Evolutionary conservation across 2,329 filamentous ascomycete species (phyloP), one percentile per base, ranked within the genome.

Genomic region (Colletotrichum cereale): DNA sequence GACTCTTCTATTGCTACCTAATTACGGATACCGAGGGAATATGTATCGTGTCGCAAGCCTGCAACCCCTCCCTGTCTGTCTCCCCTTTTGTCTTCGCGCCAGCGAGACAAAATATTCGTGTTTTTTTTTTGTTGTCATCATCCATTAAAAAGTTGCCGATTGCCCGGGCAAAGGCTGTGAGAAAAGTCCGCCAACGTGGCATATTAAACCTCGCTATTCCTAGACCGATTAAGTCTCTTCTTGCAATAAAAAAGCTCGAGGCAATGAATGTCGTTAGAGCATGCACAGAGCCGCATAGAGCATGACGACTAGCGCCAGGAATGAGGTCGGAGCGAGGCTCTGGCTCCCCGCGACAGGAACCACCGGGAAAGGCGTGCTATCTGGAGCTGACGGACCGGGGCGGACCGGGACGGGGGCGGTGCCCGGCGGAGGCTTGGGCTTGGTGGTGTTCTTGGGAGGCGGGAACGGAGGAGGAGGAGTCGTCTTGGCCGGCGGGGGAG

Each of bases 401-500:
- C 48, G 26, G 2, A 18, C 24, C 14, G 48, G 48, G 24, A 75
- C 73, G 26, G 42, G 73, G n/a, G 75, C 73, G 31, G 75, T 75
- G 53, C 57, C 72, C n/a, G 72, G 47, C 18, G 73, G 61, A 21
- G 74, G 77, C 18, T 48, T 60, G 10, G 75, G 71, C 29, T 36
- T 44, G 5, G 56, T 57, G n/a, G 48, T 57, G 64, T 68, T 70
- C 52, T 38, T 78, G 74, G 4, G 82, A 0, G 83, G 85, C 72
- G 83, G 83, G 26, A 79, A 84, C 71, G 90, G 86, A 62, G 88
- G 80, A 58, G 90, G 86, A 62, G 88, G 80, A 58, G 24, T 48
- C 16, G 47, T 31, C 44, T 29, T 18, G 14, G 24, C 60, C 10
- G 69, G 69, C 40, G 57, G 36, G 40, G 31, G 21, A 2, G 57